Evolutionary conservation across 768 basidiomycete genomes (phyloP), one percentile per base, ranked within the genome.

Genomic region (Leccinellum albellum): DNA sequence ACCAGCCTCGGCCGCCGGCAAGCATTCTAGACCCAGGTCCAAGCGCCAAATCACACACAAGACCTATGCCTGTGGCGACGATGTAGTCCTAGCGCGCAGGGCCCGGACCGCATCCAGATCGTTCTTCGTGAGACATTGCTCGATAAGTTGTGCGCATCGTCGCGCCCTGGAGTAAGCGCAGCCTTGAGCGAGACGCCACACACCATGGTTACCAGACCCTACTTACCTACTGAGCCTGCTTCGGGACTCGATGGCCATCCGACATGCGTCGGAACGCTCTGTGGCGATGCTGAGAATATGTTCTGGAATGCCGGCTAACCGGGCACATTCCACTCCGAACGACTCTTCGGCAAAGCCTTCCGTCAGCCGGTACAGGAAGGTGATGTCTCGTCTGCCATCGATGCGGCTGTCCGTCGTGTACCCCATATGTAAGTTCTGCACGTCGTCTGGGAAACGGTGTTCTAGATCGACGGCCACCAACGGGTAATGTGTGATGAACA

Each of bases 401-500:
- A 89, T 77, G 4, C 85, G 79, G 29, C 75, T 77, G 13, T 88
- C 85, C 40, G 86, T 83, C 23, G 81, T 79, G 64, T 91, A 96
- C 24, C 85, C 85, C 90, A 98, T 95, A 66, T 97, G 94, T 63
- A 89, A 69, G 67, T 94, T 95, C 62, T 85, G 79, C 35, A 92
- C 75, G 14, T 84, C 78, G 14, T 66, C 59, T 1, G 87, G 84
- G 67, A 82, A 88, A 56, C 78, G 78, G 28, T 75, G 77, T 62
- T 83, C 82, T 24, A 92, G 67, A 45, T 84, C 84, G 4, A 77
- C 73, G n/a, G 91, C 91, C 13, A 96, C 82, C 33, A 87, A 76
- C 4, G 94, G 94, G 66, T 97, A 98, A 69, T 98, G 95, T 0
- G 96, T 98, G 65, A 98, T 96, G 71, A 98, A 98, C 33, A 98